Evolutionary conservation across 768 basidiomycete genomes (phyloP), one percentile per base, ranked within the genome.

Genomic region (Neoboletus subvelutipes): DNA sequence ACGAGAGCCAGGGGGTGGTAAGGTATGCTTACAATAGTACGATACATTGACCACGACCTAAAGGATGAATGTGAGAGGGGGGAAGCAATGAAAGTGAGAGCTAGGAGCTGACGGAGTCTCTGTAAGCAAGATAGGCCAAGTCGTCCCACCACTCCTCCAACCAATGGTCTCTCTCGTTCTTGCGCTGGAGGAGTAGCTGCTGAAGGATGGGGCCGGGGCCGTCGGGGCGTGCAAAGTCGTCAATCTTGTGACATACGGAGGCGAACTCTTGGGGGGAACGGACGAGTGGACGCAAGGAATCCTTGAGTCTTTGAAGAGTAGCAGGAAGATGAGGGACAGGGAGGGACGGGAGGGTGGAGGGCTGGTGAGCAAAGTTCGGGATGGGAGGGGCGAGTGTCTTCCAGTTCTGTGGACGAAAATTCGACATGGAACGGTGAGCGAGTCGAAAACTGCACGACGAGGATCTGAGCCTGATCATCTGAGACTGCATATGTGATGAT

Each of bases 121-220:
- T 77, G 69, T 94, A 98, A 5, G 84, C 80, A 64, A 94, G 78
- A 67, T 97, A 98, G 1, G 77, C 91, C 17, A 68, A 71, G 61
- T 92, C 87, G 69, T 98, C 94, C 94, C 95, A 98, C 93, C 95
- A 97, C 56, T 90, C 83, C 63, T 92, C 90, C 26, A 98, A 77
- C 94, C 94, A 98, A 64, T 92, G 89, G 37, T 79, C 77, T 45
- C 76, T 81, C 57, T 81, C 78, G 26, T 74, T 74, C 18, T 82
- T 78, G 43, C 83, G 78, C 41, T 79, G 69, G 59, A 85, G 73
- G 55, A 97, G 73, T 29, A 87, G 73, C 45, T 76, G 67, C 59
- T 96, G 94, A 33, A 96, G 78, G 66, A 79, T 73, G 5, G 71
- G 78, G 0, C 79, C 85, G 4, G 65, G 69, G 45, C 77, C 77